A percentile compares a stretch with the other conserved stretches of the same genome.
Conservation (phyloP, 2,329 filamentous ascomycete genomes). For the Botryotinia narcissicola region DNA sequence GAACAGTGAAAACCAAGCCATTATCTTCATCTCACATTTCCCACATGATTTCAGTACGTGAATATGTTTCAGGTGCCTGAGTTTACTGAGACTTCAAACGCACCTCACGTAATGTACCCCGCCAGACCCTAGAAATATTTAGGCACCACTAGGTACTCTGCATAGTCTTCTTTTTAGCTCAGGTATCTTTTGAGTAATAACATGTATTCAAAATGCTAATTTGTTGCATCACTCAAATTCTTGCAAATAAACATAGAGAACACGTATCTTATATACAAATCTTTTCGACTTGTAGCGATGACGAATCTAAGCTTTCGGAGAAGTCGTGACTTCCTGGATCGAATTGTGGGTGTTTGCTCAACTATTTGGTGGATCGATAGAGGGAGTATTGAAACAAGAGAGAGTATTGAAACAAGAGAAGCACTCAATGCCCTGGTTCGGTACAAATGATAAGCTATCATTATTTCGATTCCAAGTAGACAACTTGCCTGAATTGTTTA, state of each 20-base stretch:
- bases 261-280: not conserved
- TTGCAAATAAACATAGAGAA: not conserved
- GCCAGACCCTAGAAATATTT: not conserved
- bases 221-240: not conserved
- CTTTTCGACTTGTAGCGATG: not conserved
- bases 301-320: not conserved
- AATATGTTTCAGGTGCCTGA: not conserved
- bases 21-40: not conserved
- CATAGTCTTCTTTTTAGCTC: not conserved
- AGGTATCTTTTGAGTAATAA: not conserved
- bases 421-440: not conserved
- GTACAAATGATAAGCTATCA: not conserved
- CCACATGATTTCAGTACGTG: not conserved
- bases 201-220: not conserved
- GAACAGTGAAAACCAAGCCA: not conserved
- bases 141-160: not conserved
- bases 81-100: not conserved
- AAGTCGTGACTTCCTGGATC: no score
- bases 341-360: not conserved
- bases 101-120: not conserved
- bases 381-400: not conserved
- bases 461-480: not conserved
- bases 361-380: not conserved
- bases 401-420: not conserved
- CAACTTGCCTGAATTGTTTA: not conserved